Evolutionary conservation across 192 early-diverging fungal genomes (phyloP).

Genomic region (Pilaira anomala): DNA sequence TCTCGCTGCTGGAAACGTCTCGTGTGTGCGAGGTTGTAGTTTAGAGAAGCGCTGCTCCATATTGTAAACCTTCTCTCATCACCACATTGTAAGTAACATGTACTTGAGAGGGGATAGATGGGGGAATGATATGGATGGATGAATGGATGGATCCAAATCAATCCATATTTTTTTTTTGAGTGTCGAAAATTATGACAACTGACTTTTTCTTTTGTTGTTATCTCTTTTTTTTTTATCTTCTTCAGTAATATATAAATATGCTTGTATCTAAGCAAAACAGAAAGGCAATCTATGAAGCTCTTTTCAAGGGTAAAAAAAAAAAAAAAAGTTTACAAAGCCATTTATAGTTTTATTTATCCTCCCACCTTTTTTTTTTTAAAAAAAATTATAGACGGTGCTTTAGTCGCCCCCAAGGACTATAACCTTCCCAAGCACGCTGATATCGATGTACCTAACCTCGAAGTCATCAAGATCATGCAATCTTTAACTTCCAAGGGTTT

Average conservation of each 20-base stretch:
- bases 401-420: constrained; percentile 99
- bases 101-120: too few relatives aligned
- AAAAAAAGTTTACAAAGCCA: background rate
- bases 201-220: too few relatives aligned
- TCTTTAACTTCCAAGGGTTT: constrained; percentile 89
- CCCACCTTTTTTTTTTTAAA: background rate
- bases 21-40: too few relatives aligned
- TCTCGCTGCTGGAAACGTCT: too few relatives aligned
- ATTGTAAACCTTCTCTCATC: constrained; percentile 13
- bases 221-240: too few relatives aligned
- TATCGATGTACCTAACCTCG: constrained; percentile 95
- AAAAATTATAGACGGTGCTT: constrained; percentile 76
- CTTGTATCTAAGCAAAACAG: constrained; percentile 97
- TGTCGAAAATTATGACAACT: too few relatives aligned
- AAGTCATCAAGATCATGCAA: constrained; percentile 99
- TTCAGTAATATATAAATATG: constrained; percentile 58
- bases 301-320: constrained; percentile 68
- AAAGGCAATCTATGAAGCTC: constrained; percentile 92
- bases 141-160: too few relatives aligned
- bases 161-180: too few relatives aligned
- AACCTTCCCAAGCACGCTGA: constrained; percentile 94
- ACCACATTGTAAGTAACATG: constrained; percentile 1
- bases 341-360: background rate
- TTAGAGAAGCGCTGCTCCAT: too few relatives aligned
- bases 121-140: background rate